A percentile compares a stretch with the other conserved stretches of the same genome.
phyloP scores from a whole-genome alignment of 2,329 filamentous ascomycete species.

The Exutisphaerella laricina region DNA sequence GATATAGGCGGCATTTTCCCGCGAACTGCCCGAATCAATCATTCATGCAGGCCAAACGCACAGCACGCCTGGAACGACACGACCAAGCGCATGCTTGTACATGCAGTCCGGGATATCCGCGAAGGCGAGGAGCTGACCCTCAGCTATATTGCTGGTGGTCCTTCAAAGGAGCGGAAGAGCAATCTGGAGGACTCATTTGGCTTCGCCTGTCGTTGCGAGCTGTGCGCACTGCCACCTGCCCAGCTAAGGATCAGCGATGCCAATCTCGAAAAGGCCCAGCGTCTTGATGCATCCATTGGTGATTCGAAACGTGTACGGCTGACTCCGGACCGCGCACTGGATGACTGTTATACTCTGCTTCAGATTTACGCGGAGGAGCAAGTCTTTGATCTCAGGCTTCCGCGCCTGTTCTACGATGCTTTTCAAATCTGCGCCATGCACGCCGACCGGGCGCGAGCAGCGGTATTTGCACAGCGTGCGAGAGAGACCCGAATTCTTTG shows the following conservation, averaged over 20 bases:
- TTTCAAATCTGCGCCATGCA: slow-evolving; percentile 27
- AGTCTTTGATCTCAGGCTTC: slow-evolving; percentile 20
- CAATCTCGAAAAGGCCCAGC: slow-evolving; percentile 15
- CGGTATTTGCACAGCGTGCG: slow-evolving; percentile 17
- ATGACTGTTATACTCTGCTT: slow-evolving; percentile 16
- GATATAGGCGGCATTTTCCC: slow-evolving; percentile 33
- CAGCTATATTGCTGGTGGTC: slow-evolving; percentile 29
- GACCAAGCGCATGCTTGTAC: slow-evolving; percentile 21
- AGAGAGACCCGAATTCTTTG: slow-evolving; percentile 18
- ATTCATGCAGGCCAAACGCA: slow-evolving; percentile 36
- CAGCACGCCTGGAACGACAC: slow-evolving; percentile 34
- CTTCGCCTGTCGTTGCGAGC: slow-evolving; percentile 34
- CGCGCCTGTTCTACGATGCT: slow-evolving; percentile 24
- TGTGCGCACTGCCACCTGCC: slow-evolving; percentile 34
- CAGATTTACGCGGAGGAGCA: slow-evolving; percentile 17
- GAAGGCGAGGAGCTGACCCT: slow-evolving; percentile 37
- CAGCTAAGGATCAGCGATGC: slow-evolving; percentile 32
- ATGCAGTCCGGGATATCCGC: slow-evolving; percentile 34
- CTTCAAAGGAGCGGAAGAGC: slow-evolving; percentile 14
- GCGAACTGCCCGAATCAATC: slow-evolving; percentile 35
- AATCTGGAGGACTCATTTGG: slow-evolving; percentile 26
- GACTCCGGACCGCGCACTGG: slow-evolving; percentile 17
- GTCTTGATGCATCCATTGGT: slow-evolving; percentile 23
- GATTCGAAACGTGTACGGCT: slow-evolving; percentile 19
- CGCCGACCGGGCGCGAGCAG: slow-evolving; percentile 17